These are phyloP conservation scores for Saksenaea vasiformis DNA, from an alignment of 371 early-diverging fungal species.

Conservation along the genomic window DNA sequence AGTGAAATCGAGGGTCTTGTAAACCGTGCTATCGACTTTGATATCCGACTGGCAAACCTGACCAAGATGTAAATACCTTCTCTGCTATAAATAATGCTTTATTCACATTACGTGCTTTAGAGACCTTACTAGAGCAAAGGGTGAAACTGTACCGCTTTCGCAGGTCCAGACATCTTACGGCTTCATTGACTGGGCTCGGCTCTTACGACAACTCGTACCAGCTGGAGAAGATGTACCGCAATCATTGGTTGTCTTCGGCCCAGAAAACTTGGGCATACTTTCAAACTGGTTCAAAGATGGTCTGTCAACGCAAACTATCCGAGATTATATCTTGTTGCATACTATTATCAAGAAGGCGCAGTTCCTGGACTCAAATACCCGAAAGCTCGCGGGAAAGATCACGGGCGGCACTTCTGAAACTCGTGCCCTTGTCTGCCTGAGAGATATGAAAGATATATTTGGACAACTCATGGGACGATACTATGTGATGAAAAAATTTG, in stretches of 20 bases:
- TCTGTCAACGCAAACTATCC: conserved; percentile 1
- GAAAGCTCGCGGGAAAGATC: conserved; percentile 17
- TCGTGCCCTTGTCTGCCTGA: conserved; percentile 50
- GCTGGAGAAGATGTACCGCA: background rate
- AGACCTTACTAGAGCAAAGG: conserved; percentile 48
- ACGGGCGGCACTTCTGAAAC: conserved; percentile 24
- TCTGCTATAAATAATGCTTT: background rate
- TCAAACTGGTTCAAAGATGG: background rate
- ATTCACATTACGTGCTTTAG: background rate
- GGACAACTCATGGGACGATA: conserved; percentile 59
- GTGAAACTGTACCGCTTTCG: conserved; percentile 47
- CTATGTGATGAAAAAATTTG: conserved; percentile 50
- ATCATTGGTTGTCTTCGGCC: conserved; percentile 4
- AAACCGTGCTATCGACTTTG: conserved; percentile 46
- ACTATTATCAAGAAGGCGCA: background rate
- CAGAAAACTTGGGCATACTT: conserved; percentile 13
- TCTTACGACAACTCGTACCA: conserved; percentile 4
- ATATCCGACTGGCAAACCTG: conserved; percentile 43
- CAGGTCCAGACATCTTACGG: conserved; percentile 34
- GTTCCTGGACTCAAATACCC: conserved; percentile 16
- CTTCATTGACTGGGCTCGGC: conserved; percentile 23
- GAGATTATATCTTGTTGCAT: conserved; percentile 16
- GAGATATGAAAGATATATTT: conserved; percentile 33
- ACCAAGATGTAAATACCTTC: conserved; percentile 18
- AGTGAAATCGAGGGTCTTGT: conserved; percentile 28